Evolutionary conservation across 2,329 filamentous ascomycete species (phyloP).

Genomic region (Pleurostoma richardsiae): DNA sequence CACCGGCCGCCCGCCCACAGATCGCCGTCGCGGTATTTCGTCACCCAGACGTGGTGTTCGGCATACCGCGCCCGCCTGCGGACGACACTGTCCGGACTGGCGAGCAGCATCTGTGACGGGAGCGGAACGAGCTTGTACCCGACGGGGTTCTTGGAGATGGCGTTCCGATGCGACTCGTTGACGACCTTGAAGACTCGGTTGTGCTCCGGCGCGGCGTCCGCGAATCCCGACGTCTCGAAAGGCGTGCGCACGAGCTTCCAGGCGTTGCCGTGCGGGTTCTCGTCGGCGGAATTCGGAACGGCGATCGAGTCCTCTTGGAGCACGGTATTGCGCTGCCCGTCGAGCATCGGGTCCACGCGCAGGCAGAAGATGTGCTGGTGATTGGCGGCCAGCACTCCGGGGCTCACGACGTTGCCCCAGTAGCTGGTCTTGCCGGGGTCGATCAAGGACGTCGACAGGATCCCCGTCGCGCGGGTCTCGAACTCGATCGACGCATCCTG

Average conservation of each 20-base stretch:
- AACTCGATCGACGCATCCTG: slow-evolving; percentile 33
- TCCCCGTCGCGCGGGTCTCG: slow-evolving; percentile 21
- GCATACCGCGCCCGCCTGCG: slow-evolving; percentile 55
- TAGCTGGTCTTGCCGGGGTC: slow-evolving; percentile 43
- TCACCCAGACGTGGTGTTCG: slow-evolving; percentile 55
- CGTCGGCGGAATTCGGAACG: slow-evolving; percentile 1
- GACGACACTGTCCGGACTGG: slow-evolving; percentile 45
- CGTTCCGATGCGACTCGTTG: slow-evolving; percentile 48
- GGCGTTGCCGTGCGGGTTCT: slow-evolving; percentile 3
- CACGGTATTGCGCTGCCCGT: slow-evolving; percentile 47
- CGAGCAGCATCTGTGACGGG: slow-evolving; percentile 51
- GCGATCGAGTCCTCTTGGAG: slow-evolving; percentile 42
- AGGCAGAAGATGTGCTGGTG: slow-evolving; percentile 54
- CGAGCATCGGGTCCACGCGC: slow-evolving; percentile 50
- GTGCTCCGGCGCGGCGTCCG: not conserved
- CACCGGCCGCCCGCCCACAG: slow-evolving; percentile 54
- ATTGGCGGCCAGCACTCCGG: slow-evolving; percentile 49
- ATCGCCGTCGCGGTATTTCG: slow-evolving; percentile 50
- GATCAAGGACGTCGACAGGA: slow-evolving; percentile 39
- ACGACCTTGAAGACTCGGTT: slow-evolving; percentile 16
- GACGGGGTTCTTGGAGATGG: slow-evolving; percentile 40
- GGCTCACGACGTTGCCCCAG: slow-evolving; percentile 44
- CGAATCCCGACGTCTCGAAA: not conserved
- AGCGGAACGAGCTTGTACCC: slow-evolving; percentile 45
- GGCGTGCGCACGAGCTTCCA: not conserved